Conservation (phyloP, 2,329 filamentous ascomycete genomes). For the Penicillium italicum region DNA sequence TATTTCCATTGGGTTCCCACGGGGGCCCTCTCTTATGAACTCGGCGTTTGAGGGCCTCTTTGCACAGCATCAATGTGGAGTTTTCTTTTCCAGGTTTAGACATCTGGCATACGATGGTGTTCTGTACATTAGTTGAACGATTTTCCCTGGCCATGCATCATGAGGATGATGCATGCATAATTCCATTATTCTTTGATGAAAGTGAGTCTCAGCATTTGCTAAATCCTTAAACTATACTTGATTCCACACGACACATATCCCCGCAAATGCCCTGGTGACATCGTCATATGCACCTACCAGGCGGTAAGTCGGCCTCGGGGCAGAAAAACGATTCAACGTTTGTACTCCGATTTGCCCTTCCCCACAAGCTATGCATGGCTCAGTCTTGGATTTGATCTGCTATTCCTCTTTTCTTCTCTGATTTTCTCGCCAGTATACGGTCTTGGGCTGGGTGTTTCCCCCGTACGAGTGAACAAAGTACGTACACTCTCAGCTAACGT, state of each 20-base stretch:
- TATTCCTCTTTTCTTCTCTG: background rate
- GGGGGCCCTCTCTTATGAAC: slow-evolving; percentile 14
- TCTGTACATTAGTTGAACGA: slow-evolving; percentile 39
- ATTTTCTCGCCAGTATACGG: background rate
- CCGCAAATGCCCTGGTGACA: slow-evolving; percentile 12
- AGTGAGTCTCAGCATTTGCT: background rate
- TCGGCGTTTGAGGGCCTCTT: slow-evolving; percentile 20
- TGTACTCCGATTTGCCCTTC: slow-evolving; percentile 14
- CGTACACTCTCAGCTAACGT: background rate
- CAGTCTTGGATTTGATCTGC: slow-evolving; percentile 3
- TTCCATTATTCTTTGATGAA: slow-evolving; percentile 10
- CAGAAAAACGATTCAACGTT: slow-evolving; percentile 22
- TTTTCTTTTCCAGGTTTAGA: slow-evolving; percentile 21
- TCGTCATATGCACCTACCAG: slow-evolving; percentile 21
- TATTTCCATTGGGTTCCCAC: slow-evolving; percentile 16
- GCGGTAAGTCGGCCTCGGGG: slow-evolving; percentile 27
- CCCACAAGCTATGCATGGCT: slow-evolving; percentile 9
- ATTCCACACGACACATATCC: background rate
- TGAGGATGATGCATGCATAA: slow-evolving; percentile 15
- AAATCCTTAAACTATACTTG: background rate
- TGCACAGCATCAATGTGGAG: slow-evolving; percentile 26
- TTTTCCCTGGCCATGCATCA: slow-evolving; percentile 9
- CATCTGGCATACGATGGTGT: slow-evolving; percentile 30
- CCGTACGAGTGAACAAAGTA: background rate
- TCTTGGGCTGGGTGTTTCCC: slow-evolving; percentile 1